Conservation (phyloP, 164 flowering plant species). For the Magnolia sinica region DNA sequence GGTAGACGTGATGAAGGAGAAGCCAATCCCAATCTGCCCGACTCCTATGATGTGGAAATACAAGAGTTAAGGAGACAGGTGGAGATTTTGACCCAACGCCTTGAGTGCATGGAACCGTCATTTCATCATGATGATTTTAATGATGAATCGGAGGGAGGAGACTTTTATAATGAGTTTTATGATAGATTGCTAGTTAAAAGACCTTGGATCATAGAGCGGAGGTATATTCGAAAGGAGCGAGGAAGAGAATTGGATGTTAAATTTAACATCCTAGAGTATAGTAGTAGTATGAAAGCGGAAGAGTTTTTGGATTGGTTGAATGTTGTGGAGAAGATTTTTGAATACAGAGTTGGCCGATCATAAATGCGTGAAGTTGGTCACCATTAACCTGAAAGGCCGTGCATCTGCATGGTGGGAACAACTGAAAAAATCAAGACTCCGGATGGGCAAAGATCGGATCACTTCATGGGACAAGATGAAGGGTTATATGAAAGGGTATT, state of each 20-base stretch:
- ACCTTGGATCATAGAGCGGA: too few species aligned
- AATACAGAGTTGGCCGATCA: slow-evolving; percentile 3
- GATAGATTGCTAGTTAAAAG: too few species aligned
- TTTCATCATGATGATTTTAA: background rate
- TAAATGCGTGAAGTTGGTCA: background rate
- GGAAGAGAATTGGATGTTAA: background rate
- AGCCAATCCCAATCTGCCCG: background rate
- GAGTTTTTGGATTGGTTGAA: slow-evolving; percentile 4
- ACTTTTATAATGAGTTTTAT: background rate
- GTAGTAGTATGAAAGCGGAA: background rate
- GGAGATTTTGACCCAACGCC: background rate
- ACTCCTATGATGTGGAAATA: background rate
- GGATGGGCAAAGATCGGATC: background rate
- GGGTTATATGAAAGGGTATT: background rate
- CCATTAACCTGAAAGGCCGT: background rate
- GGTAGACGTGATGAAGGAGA: background rate
- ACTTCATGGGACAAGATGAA: background rate
- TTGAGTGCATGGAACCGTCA: background rate
- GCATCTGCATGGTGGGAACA: slow-evolving; percentile 12
- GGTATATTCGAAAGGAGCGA: background rate
- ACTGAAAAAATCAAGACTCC: background rate
- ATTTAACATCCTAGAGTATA: slow-evolving; percentile 1
- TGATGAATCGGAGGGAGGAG: background rate
- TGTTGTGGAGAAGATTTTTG: background rate
- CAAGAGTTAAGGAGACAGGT: background rate